Evolutionary conservation across 257 asterid genomes (phyloP), one percentile per base, ranked within the genome.

Genomic region (Asclepias syriaca): DNA sequence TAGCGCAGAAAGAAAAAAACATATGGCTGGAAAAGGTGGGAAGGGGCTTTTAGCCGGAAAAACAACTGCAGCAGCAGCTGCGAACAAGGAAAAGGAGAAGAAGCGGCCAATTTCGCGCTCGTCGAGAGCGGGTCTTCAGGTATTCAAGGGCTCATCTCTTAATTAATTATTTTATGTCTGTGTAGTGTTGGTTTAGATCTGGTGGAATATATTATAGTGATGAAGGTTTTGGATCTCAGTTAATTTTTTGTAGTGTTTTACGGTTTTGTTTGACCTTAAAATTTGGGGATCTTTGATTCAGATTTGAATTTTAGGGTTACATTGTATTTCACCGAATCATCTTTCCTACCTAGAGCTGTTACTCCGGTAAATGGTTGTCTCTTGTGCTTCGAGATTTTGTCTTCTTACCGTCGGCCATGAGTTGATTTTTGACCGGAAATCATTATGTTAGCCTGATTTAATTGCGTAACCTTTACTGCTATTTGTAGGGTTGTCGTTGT

Each of bases 21-120:
- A 29, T 70, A 93, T 93, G 98, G 98, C 98, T 48, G 98, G 98
- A 66, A 93, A 93, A 82, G 98, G 98, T 60, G 98, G 98, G 54
- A 93, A 93, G 80, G 98, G 98, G 40, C 96, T 93, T 9, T 84
- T 93, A 57, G 98, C 98, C 9, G 97, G 95, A 59, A 93, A 93
- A 86, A 93, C 98, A n/a, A 87, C 87, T 56, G 97, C 98, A 10
- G 83, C 83, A 6, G 85, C 85, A 16, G 86, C 84, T 4, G 96
- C 92, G 45, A 88, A 75, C 90, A 90, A 93, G 80, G 98, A 92
- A 11, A 92, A 92, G 81, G 92, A 84, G 79, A 93, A 93, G 85
- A 93, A 93, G 73, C 81, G 87, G 56, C 95, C 98, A 0, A 76
- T 85, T 72, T 90, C 98, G 21, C 89, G 97, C 7, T 90, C 98